Evolutionary conservation across 179 eudicot genomes (phyloP).

Genomic region (Vitellaria paradoxa): DNA sequence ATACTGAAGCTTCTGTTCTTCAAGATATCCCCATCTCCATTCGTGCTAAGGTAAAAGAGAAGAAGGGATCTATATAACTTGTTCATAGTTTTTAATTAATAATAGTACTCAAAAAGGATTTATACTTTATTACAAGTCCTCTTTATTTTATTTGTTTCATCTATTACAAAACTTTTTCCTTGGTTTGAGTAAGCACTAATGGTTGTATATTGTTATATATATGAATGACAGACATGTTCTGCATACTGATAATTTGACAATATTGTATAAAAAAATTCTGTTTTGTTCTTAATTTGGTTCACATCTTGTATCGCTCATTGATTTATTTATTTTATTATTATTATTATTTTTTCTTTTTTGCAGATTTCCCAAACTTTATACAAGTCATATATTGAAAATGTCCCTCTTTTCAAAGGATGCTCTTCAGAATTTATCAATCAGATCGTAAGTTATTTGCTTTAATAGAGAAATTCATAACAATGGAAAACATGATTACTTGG

Average conservation of each 20-base stretch:
- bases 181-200: neutral
- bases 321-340: constrained; percentile 8
- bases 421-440: constrained; percentile 83
- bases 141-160: neutral
- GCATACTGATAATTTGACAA: too few relatives aligned
- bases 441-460: constrained; percentile 58
- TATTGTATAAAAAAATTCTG: neutral
- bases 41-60: constrained; percentile 69
- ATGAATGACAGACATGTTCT: neutral
- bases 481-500: neutral
- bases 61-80: neutral
- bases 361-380: constrained; percentile 84
- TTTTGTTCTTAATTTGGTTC: neutral
- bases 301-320: constrained; percentile 10
- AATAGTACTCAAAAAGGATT: neutral
- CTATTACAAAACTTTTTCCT: neutral
- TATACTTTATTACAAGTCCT: too few relatives aligned
- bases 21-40: constrained; percentile 90
- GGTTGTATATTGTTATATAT: neutral
- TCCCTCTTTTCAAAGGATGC: constrained; percentile 77
- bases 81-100: neutral
- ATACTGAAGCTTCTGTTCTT: constrained; percentile 74
- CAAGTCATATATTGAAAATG: constrained; percentile 45
- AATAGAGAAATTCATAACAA: neutral
- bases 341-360: neutral